Evolutionary conservation across 495 filamentous ascomycete species (phyloP).

Genomic region (Aspergillus bertholletiae): DNA sequence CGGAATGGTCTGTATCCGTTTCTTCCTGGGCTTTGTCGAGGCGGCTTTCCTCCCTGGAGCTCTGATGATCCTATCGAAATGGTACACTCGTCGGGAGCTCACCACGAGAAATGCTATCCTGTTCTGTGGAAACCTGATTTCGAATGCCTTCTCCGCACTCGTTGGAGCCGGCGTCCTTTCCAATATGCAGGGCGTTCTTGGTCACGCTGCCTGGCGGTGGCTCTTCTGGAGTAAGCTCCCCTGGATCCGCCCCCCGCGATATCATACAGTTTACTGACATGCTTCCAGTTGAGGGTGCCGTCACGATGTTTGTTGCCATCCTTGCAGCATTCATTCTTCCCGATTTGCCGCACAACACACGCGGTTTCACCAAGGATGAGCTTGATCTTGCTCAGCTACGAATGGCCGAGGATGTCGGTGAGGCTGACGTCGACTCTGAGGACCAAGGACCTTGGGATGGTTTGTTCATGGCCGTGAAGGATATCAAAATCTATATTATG

Average conservation of each 20-base stretch:
- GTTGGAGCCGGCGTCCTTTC: constrained; percentile 49
- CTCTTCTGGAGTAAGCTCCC: no score
- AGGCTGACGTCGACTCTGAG: constrained; percentile 63
- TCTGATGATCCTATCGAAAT: no score
- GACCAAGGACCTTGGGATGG: constrained; percentile 66
- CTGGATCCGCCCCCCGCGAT: no score
- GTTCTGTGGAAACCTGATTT: constrained; percentile 48
- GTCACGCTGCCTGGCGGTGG: constrained; percentile 54
- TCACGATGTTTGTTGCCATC: constrained; percentile 51
- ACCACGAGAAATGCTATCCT: constrained; percentile 46
- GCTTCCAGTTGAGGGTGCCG: constrained; percentile 65
- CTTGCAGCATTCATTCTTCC: constrained; percentile 62
- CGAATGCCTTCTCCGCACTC: constrained; percentile 65
- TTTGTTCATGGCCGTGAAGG: constrained; percentile 64
- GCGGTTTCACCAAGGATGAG: constrained; percentile 69
- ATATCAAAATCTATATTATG: constrained; percentile 70
- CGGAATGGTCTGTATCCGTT: constrained; percentile 62
- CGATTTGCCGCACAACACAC: constrained; percentile 75
- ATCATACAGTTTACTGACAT: no score
- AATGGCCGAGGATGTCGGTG: constrained; percentile 73
- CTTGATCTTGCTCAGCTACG: constrained; percentile 65
- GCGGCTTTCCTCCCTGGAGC: constrained; percentile 42
- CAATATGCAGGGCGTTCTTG: constrained; percentile 37
- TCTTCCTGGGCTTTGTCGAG: constrained; percentile 67
- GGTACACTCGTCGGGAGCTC: constrained; percentile 51